A percentile compares a stretch with the other conserved stretches of the same genome.
These are phyloP conservation scores for Mycena metata DNA, from an alignment of 768 basidiomycete species.

Conservation along the genomic window DNA sequence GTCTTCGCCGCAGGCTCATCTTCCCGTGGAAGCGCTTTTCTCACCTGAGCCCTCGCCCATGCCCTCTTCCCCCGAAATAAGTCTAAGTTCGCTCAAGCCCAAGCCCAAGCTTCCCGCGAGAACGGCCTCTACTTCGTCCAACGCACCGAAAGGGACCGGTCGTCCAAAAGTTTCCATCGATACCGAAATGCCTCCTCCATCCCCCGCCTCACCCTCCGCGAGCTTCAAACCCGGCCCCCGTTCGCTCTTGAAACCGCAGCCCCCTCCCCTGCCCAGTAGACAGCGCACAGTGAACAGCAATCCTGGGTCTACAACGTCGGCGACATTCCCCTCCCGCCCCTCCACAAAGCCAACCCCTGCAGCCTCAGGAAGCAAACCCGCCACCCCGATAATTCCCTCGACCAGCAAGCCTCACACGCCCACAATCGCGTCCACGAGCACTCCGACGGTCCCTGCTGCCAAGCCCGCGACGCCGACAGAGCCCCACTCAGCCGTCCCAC, in stretches of 20 bases:
- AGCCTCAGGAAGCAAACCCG: neutral
- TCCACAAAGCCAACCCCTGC: slow-evolving; percentile 7
- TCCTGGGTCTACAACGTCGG: slow-evolving; percentile 5
- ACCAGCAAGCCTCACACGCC: slow-evolving; percentile 4
- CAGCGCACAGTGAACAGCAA: slow-evolving; percentile 43
- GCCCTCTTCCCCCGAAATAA: slow-evolving; percentile 31
- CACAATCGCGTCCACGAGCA: slow-evolving; percentile 12
- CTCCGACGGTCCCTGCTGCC: slow-evolving; percentile 14
- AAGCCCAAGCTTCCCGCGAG: neutral
- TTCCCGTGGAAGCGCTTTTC: slow-evolving; percentile 1
- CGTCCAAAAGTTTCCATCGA: slow-evolving; percentile 19
- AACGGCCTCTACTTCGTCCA: neutral
- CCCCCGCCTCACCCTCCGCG: slow-evolving; percentile 28
- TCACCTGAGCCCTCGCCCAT: slow-evolving; percentile 13
- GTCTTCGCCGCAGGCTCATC: neutral
- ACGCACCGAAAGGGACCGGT: neutral
- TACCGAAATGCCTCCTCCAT: slow-evolving; percentile 9
- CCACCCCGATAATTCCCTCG: slow-evolving; percentile 6
- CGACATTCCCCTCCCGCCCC: slow-evolving; percentile 10
- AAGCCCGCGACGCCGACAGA: slow-evolving; percentile 1
- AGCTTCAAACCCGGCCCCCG: slow-evolving; percentile 26
- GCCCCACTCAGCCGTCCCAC: slow-evolving; percentile 4
- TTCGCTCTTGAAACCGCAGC: slow-evolving; percentile 31
- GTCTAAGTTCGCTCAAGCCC: neutral
- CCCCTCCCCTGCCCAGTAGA: slow-evolving; percentile 35